phyloP scores from a whole-genome alignment of 2,329 filamentous ascomycete species.

The Botryosphaeria dothidea region DNA sequence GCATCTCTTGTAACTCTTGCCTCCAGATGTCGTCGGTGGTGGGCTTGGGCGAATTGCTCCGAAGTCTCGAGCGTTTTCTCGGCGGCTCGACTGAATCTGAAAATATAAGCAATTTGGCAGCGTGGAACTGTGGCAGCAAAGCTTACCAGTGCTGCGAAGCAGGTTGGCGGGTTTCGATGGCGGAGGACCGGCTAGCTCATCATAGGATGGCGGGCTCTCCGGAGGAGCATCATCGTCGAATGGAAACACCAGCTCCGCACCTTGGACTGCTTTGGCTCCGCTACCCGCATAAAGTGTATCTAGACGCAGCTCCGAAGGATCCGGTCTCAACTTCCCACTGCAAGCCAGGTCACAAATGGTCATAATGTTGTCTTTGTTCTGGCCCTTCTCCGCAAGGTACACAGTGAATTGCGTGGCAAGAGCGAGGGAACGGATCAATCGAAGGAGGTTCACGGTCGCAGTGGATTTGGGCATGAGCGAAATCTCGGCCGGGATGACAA shows the following conservation, averaged over 20 bases:
- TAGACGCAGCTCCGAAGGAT: not conserved
- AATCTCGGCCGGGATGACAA: not conserved
- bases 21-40: not conserved
- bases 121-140: too few species aligned
- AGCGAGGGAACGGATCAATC: not conserved
- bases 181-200: not conserved
- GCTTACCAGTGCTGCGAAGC: not conserved
- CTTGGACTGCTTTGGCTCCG: not conserved
- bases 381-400: not conserved
- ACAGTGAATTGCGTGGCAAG: not conserved
- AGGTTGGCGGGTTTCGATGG: not conserved
- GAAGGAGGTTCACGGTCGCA: not conserved
- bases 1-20: not conserved
- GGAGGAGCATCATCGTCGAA: not conserved
- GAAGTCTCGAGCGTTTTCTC: not conserved
- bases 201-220: not conserved
- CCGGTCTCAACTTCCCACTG: not conserved
- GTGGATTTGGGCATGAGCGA: not conserved
- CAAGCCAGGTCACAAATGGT: not conserved
- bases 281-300: not conserved
- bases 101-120: not conserved
- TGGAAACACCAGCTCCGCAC: not conserved
- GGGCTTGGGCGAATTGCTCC: not conserved
- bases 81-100: not conserved
- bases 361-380: not conserved